Base-by-base conservation (phyloP, 441 rosid species). In the Dalechampia spathulata region DNA sequence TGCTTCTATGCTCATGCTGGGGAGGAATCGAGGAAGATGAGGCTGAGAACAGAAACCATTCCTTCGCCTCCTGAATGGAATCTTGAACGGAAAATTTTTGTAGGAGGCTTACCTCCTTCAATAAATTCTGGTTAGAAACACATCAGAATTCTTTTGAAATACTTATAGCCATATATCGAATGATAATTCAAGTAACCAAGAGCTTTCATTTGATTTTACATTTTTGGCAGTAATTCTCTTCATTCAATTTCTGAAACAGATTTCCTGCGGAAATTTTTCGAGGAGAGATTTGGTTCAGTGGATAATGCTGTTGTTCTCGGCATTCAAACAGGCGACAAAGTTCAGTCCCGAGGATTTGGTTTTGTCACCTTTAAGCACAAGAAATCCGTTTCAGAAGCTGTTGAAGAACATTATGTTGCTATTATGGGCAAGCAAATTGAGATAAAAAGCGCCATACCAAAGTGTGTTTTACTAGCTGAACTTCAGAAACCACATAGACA, bases 361-460 rank as follows among this genome's bases (percentile, higher is more conserved):
- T 79, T 75, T 41, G 75, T 84, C 42, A 82, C 69, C 70, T 84
- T 84, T 55, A 75, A 74, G 55, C 63, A 74, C 21, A 77, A 76
- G 54, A 63, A 62, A 65, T 79, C 85, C 58, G 82, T 68, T 57
- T 61, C 63, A 40, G 70, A 74, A 46, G 91, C 91, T 44, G 69
- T 84, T 65, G 74, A 71, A 62, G 74, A 74, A 50, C 83, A 58
- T 48, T 65, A 69, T 54, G 30, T 76, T 27, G 59, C 69, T 62
- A 63, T 84, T 37, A 64, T 68, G 78, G 82, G 79, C 49, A 84
- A 71, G 75, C 70, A 76, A 74, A 73, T 78, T 36, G 91, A 84
- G 74, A 78, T 79, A 60, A 81, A 74, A 69, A 69, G 78, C 51
- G 79, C 74, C 4, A 49, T 72, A 40, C 75, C 74, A 8, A 79